Conservation (phyloP, 2,329 filamentous ascomycete genomes). For the Venturia asperata region DNA sequence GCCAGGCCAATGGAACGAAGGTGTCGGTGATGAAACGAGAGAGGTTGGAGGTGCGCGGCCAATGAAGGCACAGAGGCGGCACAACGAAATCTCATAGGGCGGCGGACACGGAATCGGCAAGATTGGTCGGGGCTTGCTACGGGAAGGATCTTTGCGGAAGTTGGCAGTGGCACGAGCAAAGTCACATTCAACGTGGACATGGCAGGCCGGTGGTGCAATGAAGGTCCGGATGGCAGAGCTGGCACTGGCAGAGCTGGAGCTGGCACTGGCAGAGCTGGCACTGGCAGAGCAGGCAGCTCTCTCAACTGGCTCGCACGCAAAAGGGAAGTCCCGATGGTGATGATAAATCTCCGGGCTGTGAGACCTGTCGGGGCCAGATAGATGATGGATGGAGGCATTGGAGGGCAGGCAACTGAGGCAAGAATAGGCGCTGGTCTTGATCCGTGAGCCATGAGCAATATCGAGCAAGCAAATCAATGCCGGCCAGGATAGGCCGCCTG, state of each 20-base stretch:
- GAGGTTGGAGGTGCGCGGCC: background rate
- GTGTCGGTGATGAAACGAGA: background rate
- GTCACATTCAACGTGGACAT: constrained; percentile 9
- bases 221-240: too few relatives aligned
- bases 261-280: too few relatives aligned
- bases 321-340: background rate
- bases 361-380: background rate
- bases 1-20: background rate
- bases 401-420: too few relatives aligned
- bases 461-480: background rate
- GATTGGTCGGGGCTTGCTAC: too few relatives aligned
- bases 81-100: background rate
- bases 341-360: constrained; percentile 1
- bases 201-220: background rate
- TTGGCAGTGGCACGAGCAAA: background rate
- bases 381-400: background rate
- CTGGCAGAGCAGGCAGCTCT: too few relatives aligned
- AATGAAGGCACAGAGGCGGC: background rate
- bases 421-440: too few relatives aligned
- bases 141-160: background rate
- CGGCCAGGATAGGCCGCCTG: background rate
- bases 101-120: background rate
- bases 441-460: background rate
- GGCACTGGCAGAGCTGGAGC: too few relatives aligned
- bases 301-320: too few relatives aligned